Percentiles rank a stretch among this genome's conserved stretches.
Evolutionary conservation across 768 basidiomycete species (phyloP).

Genomic region (Lactarius hengduanensis): DNA sequence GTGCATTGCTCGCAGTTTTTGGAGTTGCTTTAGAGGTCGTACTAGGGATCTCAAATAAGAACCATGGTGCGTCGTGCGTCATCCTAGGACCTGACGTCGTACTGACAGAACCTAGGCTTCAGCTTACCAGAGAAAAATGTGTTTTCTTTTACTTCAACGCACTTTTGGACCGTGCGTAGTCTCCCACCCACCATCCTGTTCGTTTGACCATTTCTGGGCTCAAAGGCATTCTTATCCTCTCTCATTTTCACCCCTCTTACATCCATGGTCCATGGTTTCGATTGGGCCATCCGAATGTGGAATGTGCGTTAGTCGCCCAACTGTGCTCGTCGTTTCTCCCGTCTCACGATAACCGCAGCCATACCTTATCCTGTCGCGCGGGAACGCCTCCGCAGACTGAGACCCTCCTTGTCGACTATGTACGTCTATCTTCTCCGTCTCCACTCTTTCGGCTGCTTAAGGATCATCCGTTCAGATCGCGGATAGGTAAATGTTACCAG

Average conservation of each 20-base stretch:
- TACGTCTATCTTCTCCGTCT: conserved; percentile 34
- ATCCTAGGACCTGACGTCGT: not conserved
- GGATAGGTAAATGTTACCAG: conserved; percentile 15
- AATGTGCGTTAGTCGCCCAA: conserved; percentile 44
- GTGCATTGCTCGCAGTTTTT: not conserved
- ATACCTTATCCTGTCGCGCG: conserved; percentile 47
- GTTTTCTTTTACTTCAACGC: conserved; percentile 47
- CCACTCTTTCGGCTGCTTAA: not conserved
- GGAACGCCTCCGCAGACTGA: conserved; percentile 35
- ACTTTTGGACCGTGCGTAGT: conserved; percentile 44
- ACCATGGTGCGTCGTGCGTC: conserved; percentile 11
- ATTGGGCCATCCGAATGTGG: conserved; percentile 55
- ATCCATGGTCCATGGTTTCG: conserved; percentile 49
- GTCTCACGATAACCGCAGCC: conserved; percentile 43
- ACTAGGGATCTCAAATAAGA: conserved; percentile 7
- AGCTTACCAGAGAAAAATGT: conserved; percentile 49
- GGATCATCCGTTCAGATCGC: not conserved
- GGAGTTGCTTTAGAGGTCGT: conserved; percentile 25
- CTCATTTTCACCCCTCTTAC: conserved; percentile 50
- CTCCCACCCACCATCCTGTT: not conserved
- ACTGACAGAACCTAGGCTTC: conserved; percentile 44
- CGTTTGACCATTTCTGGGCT: conserved; percentile 5
- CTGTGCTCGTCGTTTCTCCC: not conserved
- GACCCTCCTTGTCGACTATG: conserved; percentile 46
- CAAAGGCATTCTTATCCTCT: conserved; percentile 59